A percentile compares a stretch with the other conserved stretches of the same genome.
These are phyloP conservation scores for Vitis rotundifolia DNA, from an alignment of 164 flowering plant species.

Conservation along the genomic window DNA sequence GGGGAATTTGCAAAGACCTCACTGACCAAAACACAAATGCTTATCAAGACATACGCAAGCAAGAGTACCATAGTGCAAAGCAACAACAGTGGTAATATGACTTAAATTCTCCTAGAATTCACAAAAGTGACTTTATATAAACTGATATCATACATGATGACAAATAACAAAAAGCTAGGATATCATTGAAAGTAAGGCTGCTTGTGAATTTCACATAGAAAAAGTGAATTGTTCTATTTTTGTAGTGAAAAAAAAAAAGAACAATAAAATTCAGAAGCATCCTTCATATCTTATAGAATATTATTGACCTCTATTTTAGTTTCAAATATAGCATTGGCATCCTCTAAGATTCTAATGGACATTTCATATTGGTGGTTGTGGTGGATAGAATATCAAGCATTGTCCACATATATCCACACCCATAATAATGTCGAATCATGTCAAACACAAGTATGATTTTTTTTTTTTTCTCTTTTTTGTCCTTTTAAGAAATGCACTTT, in stretches of 20 bases:
- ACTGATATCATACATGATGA: neutral
- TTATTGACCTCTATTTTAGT: neutral
- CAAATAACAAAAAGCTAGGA: neutral
- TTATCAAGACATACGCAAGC: neutral
- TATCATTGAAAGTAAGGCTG: neutral
- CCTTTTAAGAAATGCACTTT: too few species aligned
- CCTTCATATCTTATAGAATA: neutral
- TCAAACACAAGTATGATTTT: too few species aligned
- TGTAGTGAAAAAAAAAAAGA: neutral
- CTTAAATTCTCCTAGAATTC: neutral
- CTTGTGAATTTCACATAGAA: neutral
- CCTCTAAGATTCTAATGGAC: neutral
- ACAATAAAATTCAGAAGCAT: neutral
- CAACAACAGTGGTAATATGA: neutral
- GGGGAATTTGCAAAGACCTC: conserved; percentile 91
- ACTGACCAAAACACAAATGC: conserved; percentile 36
- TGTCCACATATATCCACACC: too few species aligned
- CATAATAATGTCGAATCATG: too few species aligned
- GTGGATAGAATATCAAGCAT: too few species aligned
- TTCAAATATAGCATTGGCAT: neutral
- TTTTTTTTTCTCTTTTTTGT: too few species aligned
- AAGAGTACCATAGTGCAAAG: neutral
- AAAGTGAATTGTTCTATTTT: neutral
- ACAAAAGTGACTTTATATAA: neutral
- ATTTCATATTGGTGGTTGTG: neutral